phyloP scores from a whole-genome alignment of 805 yeast species.

The Naumovozyma baii region DNA sequence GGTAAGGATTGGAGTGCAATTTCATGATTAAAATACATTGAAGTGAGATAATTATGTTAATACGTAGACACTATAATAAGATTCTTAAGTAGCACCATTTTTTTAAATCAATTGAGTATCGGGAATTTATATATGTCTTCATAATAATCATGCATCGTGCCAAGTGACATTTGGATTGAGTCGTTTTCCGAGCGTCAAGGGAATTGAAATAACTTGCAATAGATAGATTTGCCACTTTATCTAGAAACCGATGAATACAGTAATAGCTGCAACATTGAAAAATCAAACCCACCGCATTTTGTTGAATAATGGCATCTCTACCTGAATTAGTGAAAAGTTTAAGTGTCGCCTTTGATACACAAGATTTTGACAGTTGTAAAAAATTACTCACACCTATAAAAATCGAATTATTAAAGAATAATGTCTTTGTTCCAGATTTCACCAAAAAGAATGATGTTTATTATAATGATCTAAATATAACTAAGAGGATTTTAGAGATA shows the following conservation, averaged over 20 bases:
- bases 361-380: slow-evolving; percentile 53
- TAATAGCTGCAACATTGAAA: neutral
- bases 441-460: slow-evolving; percentile 27
- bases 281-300: too few relatives aligned
- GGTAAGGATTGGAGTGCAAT: slow-evolving; percentile 43
- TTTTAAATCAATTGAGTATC: too few relatives aligned
- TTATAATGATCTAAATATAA: slow-evolving; percentile 60
- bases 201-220: neutral
- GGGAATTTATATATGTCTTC: too few relatives aligned
- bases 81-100: too few relatives aligned
- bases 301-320: slow-evolving; percentile 37
- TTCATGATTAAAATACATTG: slow-evolving; percentile 20
- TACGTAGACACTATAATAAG: too few relatives aligned
- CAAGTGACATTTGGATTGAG: too few relatives aligned
- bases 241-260: neutral
- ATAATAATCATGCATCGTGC: too few relatives aligned
- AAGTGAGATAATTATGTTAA: too few relatives aligned
- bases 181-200: neutral
- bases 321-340: slow-evolving; percentile 63
- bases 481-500: slow-evolving; percentile 76
- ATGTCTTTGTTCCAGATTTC: slow-evolving; percentile 60
- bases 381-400: slow-evolving; percentile 61
- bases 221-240: slow-evolving; percentile 1
- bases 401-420: slow-evolving; percentile 66
- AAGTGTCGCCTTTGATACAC: slow-evolving; percentile 51